Conservation (phyloP, 2,329 filamentous ascomycete genomes). For the Calonectria henricotiae region DNA sequence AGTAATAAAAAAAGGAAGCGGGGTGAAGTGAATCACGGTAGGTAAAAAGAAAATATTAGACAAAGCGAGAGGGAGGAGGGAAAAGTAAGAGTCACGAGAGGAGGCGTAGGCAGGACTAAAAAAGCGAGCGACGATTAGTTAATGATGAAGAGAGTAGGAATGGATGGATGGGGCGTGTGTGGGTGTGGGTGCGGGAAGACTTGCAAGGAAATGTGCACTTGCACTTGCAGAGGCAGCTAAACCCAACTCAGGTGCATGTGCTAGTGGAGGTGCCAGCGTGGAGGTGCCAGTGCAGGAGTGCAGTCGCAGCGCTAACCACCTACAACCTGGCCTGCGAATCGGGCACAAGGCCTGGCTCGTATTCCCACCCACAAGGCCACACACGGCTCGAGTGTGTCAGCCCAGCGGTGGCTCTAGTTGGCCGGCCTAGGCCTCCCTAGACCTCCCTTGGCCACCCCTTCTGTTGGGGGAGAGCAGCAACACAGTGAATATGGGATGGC, state of each 20-base stretch:
- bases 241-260: conserved; percentile 16
- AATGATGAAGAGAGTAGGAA: conserved; percentile 10
- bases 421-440: conserved; percentile 17
- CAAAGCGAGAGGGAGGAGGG: conserved; percentile 14
- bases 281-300: conserved; percentile 22
- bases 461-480: neutral
- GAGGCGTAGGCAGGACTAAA: conserved; percentile 23
- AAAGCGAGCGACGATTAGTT: conserved; percentile 28
- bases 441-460: neutral
- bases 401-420: conserved; percentile 20
- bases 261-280: conserved; percentile 15
- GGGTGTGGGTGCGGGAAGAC: conserved; percentile 7
- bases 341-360: conserved; percentile 22
- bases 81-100: conserved; percentile 26
- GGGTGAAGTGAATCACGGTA: conserved; percentile 24
- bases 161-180: neutral
- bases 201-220: neutral
- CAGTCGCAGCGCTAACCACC: conserved; percentile 23
- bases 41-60: conserved; percentile 24
- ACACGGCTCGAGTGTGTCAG: conserved; percentile 18
- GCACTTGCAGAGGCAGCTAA: conserved; percentile 15
- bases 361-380: conserved; percentile 11
- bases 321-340: conserved; percentile 20
- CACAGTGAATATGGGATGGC: conserved; percentile 9
- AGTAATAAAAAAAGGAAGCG: conserved; percentile 22